Conservation (phyloP, 2,329 filamentous ascomycete species). For the Aureobasidium sp. region DNA sequence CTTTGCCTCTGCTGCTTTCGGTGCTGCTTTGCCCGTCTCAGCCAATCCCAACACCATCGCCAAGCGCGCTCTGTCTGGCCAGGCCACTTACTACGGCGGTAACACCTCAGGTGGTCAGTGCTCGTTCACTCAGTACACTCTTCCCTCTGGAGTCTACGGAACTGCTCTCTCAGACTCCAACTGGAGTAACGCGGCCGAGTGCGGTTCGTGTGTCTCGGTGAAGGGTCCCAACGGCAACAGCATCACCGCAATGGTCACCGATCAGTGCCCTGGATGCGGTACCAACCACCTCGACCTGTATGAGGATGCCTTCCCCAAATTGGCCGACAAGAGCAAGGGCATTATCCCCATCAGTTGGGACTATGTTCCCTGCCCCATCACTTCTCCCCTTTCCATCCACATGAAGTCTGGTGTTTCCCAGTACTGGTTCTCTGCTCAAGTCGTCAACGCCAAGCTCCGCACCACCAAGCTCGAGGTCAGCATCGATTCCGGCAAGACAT, state of each 20-base stretch:
- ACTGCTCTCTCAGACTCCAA: conserved; percentile 22
- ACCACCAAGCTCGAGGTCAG: conserved; percentile 67
- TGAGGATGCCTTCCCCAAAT: conserved; percentile 23
- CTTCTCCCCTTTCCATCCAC: conserved; percentile 53
- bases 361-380: conserved; percentile 58
- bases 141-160: conserved; percentile 19
- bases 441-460: conserved; percentile 67
- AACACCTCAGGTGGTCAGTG: conserved; percentile 47
- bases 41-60: conserved; percentile 9
- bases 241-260: conserved; percentile 13
- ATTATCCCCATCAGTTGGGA: conserved; percentile 41
- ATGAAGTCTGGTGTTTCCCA: conserved; percentile 59
- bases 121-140: conserved; percentile 18
- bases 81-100: conserved; percentile 32
- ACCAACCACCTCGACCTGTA: conserved; percentile 25
- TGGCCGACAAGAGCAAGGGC: conserved; percentile 22
- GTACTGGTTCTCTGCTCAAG: conserved; percentile 69
- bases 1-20: conserved; percentile 24
- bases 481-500: conserved; percentile 64
- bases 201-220: conserved; percentile 24
- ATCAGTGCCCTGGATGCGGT: conserved; percentile 24
- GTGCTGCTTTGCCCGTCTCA: conserved; percentile 21
- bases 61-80: conserved; percentile 25
- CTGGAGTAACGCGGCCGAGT: conserved; percentile 20
- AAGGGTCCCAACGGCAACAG: no score